These are phyloP conservation scores for Pleurotus pulmonarius DNA, from an alignment of 768 basidiomycete genomes.

Conservation along the genomic window DNA sequence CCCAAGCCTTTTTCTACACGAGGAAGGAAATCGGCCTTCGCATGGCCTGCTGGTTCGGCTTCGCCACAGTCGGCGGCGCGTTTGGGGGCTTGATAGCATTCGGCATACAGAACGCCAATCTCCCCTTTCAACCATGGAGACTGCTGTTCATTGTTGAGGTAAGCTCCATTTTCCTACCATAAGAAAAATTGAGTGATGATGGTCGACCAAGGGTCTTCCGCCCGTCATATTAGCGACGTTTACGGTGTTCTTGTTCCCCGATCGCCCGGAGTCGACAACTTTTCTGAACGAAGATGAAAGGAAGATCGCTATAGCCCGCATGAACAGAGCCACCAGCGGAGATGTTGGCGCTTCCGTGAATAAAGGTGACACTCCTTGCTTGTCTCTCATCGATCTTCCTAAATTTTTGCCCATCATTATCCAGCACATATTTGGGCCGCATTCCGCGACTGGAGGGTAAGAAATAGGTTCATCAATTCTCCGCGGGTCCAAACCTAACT, in stretches of 20 bases:
- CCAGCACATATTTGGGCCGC: constrained; percentile 63
- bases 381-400: background rate
- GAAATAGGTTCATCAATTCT: constrained; percentile 8
- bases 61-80: constrained; percentile 80
- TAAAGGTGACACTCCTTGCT: constrained; percentile 35
- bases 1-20: constrained; percentile 72
- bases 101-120: constrained; percentile 61
- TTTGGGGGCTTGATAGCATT: constrained; percentile 83
- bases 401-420: background rate
- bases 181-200: background rate
- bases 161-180: background rate
- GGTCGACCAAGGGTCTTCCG: constrained; percentile 54
- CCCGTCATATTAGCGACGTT: constrained; percentile 59
- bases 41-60: constrained; percentile 81
- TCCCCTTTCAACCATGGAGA: constrained; percentile 50
- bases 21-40: constrained; percentile 70
- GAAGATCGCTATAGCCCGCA: constrained; percentile 60
- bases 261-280: constrained; percentile 67
- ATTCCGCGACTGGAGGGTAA: constrained; percentile 69
- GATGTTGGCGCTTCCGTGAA: constrained; percentile 65
- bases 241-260: constrained; percentile 53
- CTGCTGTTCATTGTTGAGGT: constrained; percentile 76
- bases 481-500: no score
- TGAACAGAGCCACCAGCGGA: constrained; percentile 62
- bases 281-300: constrained; percentile 54